A percentile compares a stretch with the other conserved stretches of the same genome.
Conservation (phyloP, 495 filamentous ascomycete species). For the Penicillium paradoxum region DNA sequence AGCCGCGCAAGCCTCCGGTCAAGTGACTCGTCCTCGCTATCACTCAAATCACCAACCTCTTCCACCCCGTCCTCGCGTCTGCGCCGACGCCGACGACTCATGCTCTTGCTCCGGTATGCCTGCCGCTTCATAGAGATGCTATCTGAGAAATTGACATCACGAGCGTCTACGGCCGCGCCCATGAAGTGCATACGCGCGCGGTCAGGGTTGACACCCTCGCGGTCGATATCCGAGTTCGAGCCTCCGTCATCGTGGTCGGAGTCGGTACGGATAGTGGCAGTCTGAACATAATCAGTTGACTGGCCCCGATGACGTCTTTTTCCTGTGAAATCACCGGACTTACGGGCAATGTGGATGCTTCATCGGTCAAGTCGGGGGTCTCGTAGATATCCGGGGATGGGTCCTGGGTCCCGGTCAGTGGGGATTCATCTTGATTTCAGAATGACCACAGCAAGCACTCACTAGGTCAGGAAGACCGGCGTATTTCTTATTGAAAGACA, state of each 20-base stretch:
- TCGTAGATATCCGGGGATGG: conserved; percentile 91
- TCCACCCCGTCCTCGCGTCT: conserved; percentile 48
- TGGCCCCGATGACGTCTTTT: conserved; percentile 1
- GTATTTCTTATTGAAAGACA: conserved; percentile 66
- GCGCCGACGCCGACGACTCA: conserved; percentile 48
- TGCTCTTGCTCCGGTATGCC: conserved; percentile 68
- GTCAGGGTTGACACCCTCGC: conserved; percentile 65
- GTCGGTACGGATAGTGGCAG: conserved; percentile 58
- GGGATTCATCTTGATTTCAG: neutral
- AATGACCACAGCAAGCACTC: conserved; percentile 19
- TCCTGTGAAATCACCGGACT: conserved; percentile 16
- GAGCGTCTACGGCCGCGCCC: conserved; percentile 66
- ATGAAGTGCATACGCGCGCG: conserved; percentile 76
- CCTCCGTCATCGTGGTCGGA: conserved; percentile 55
- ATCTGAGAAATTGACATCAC: conserved; percentile 77
- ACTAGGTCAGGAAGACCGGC: conserved; percentile 81
- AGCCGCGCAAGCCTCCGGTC: conserved; percentile 73
- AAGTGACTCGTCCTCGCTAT: conserved; percentile 66
- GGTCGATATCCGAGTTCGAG: conserved; percentile 62
- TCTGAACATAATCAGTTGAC: conserved; percentile 38
- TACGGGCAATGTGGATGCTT: conserved; percentile 77
- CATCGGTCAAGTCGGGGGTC: conserved; percentile 85
- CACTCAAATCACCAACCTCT: conserved; percentile 62
- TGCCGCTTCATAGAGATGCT: conserved; percentile 70
- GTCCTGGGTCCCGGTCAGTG: conserved; percentile 52